Percentiles rank a stretch among this genome's conserved stretches.
Conservation (phyloP, 73 alveolate genomes). For the Durusdinium trenchii region DNA sequence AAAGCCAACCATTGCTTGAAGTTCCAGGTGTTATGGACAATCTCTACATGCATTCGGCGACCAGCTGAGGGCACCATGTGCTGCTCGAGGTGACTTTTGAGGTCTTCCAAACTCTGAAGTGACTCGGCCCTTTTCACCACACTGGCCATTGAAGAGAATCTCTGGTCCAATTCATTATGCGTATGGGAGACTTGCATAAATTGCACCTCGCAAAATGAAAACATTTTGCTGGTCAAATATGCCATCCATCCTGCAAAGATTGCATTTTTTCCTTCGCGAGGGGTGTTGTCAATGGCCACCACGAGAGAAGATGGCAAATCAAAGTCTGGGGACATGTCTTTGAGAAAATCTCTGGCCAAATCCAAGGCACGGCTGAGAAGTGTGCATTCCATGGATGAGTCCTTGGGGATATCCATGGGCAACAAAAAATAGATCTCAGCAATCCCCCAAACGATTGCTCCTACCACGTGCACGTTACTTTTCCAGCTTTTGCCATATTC, state of each 20-base stretch:
- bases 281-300: not conserved
- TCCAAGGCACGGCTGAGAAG: not conserved
- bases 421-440: not conserved
- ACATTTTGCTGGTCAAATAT: not conserved
- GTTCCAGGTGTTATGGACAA: not conserved
- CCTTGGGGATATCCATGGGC: not conserved
- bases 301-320: not conserved
- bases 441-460: not conserved
- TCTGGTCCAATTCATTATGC: slow-evolving; percentile 32
- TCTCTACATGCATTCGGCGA: not conserved
- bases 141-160: not conserved
- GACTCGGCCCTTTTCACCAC: not conserved
- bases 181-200: not conserved
- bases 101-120: not conserved
- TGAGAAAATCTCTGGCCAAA: not conserved
- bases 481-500: not conserved
- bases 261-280: slow-evolving; percentile 23
- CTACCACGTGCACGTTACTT: not conserved
- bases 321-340: too few species aligned
- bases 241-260: not conserved
- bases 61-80: not conserved
- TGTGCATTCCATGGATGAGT: not conserved
- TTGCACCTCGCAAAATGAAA: not conserved
- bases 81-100: not conserved
- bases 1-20: not conserved